phyloP scores from a whole-genome alignment of 208 protist species.

The Acanthamoeba quina region DNA sequence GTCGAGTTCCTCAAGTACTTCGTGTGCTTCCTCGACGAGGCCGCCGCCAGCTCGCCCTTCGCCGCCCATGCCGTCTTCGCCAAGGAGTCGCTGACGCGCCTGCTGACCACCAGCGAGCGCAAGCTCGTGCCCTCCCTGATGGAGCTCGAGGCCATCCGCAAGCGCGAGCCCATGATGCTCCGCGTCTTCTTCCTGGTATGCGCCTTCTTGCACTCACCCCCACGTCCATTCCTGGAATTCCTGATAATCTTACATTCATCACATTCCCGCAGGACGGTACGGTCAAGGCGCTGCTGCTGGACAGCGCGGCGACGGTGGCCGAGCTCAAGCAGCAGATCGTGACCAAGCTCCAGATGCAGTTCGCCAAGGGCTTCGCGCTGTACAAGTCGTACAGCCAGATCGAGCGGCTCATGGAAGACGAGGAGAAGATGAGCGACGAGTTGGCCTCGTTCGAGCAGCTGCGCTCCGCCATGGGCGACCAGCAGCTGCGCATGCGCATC shows the following conservation, averaged over 20 bases:
- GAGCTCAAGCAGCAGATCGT: conserved; percentile 65
- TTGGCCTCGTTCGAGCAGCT: conserved; percentile 39
- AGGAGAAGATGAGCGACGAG: conserved; percentile 64
- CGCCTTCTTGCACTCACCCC: no score
- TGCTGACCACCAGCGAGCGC: conserved; percentile 25
- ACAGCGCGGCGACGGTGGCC: conserved; percentile 51
- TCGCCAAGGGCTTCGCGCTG: conserved; percentile 37
- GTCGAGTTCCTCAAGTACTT: conserved; percentile 62
- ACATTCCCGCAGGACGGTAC: conserved; percentile 8
- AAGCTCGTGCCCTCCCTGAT: conserved; percentile 69
- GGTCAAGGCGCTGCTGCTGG: conserved; percentile 63
- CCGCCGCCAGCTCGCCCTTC: not conserved
- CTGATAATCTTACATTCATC: not conserved
- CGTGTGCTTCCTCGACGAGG: conserved; percentile 59
- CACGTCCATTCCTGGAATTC: no score
- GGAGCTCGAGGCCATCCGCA: conserved; percentile 71
- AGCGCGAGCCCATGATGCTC: conserved; percentile 58
- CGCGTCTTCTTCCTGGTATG: conserved; percentile 68
- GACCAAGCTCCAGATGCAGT: conserved; percentile 17
- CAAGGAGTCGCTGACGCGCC: conserved; percentile 36
- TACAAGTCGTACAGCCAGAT: conserved; percentile 59
- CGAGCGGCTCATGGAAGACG: conserved; percentile 49
- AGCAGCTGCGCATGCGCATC: conserved; percentile 70
- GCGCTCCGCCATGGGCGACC: conserved; percentile 24
- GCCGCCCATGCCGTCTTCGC: conserved; percentile 6